These are phyloP conservation scores for Coelastrella sp. DNA, from an alignment of 139 green algal species.

Conservation along the genomic window DNA sequence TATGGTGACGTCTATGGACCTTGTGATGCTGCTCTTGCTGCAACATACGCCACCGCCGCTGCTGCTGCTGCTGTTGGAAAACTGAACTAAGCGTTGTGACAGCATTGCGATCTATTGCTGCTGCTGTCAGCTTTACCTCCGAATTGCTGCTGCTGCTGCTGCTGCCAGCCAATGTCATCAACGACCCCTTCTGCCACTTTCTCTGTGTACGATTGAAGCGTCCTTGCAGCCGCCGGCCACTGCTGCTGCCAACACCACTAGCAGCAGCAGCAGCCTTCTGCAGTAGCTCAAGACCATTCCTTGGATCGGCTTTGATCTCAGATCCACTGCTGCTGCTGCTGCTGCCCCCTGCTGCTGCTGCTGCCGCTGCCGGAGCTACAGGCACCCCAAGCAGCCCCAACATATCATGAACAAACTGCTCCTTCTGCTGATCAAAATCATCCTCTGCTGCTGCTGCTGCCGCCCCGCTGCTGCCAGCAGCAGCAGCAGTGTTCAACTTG, in stretches of 20 bases:
- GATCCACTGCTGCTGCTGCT: conserved; percentile 36
- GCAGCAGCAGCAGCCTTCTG: conserved; percentile 35
- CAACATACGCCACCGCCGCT: background rate
- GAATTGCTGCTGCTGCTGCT: background rate
- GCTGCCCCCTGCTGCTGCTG: conserved; percentile 21
- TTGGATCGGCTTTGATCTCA: background rate
- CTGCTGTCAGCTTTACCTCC: too few species aligned
- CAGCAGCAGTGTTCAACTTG: background rate
- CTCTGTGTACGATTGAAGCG: too few species aligned
- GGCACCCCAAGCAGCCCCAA: conserved; percentile 67
- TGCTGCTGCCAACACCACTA: conserved; percentile 5
- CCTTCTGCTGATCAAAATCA: conserved; percentile 79
- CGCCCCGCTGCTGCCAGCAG: conserved; percentile 2
- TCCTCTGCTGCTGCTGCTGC: background rate
- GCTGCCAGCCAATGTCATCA: background rate
- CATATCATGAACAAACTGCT: conserved; percentile 66
- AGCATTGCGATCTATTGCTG: background rate
- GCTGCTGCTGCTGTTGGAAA: background rate
- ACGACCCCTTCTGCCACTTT: background rate
- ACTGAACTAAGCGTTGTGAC: background rate
- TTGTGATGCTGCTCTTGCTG: conserved; percentile 4
- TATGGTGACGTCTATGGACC: background rate
- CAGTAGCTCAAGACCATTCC: background rate
- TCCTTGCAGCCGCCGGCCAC: background rate
- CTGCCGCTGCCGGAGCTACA: conserved; percentile 26